Percentiles rank a stretch among this genome's conserved stretches.
These are phyloP conservation scores for Psilocybe subaeruginosa DNA, from an alignment of 768 basidiomycete genomes.

Conservation along the genomic window DNA sequence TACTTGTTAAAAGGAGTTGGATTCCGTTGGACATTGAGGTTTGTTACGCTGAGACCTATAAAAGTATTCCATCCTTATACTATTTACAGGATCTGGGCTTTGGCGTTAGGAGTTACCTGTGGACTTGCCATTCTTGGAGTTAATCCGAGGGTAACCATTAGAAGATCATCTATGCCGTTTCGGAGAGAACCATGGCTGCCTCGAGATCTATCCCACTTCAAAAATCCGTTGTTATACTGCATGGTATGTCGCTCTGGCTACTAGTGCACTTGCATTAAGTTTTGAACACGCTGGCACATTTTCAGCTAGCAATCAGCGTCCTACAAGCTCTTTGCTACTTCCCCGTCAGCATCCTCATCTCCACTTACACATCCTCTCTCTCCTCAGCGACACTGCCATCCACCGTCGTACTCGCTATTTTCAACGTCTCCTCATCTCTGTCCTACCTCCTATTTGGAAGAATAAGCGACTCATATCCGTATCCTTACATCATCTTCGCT, in stretches of 20 bases:
- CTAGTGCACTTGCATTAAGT: too few species aligned
- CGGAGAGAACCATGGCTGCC: slow-evolving; percentile 12
- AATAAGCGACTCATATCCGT: slow-evolving; percentile 13
- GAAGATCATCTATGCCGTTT: background rate
- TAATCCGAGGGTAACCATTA: slow-evolving; percentile 5
- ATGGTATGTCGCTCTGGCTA: background rate
- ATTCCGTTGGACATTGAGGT: slow-evolving; percentile 6
- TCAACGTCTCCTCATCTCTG: slow-evolving; percentile 10
- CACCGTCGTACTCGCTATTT: slow-evolving; percentile 8
- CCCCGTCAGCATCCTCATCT: slow-evolving; percentile 13
- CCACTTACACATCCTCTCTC: slow-evolving; percentile 12
- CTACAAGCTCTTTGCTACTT: slow-evolving; percentile 11
- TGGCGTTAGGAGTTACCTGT: slow-evolving; percentile 6
- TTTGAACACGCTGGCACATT: background rate
- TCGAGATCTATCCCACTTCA: background rate
- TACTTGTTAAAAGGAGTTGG: slow-evolving; percentile 9
- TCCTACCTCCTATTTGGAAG: slow-evolving; percentile 12
- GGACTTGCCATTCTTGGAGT: slow-evolving; percentile 12
- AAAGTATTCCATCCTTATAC: too few species aligned
- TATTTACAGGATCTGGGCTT: slow-evolving; percentile 6
- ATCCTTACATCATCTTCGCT: slow-evolving; percentile 13
- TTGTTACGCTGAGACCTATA: too few species aligned
- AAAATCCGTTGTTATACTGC: background rate
- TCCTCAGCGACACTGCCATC: slow-evolving; percentile 12
- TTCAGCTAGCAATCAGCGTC: slow-evolving; percentile 6